Evolutionary conservation across 1,139 yeast genomes (phyloP), one percentile per base, ranked within the genome.

Genomic region (Meyerozyma sp.): DNA sequence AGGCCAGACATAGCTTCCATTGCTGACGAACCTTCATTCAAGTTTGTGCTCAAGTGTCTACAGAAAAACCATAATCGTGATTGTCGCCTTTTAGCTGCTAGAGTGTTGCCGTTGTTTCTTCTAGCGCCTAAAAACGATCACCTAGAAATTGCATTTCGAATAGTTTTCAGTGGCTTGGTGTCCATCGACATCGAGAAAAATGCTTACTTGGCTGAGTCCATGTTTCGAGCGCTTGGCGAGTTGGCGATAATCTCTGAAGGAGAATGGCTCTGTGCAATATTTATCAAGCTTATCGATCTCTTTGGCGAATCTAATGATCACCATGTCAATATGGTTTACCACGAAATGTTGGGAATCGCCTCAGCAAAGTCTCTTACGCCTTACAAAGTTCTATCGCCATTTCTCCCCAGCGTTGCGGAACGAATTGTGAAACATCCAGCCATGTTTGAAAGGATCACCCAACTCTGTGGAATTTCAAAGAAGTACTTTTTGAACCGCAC

Each of bases 361-460:
- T 59, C 63, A 16, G 62, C 70, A 2, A 69, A 71, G 46, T 58
- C 66, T 1, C 58, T 78, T 27, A 75, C 86, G 1, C 82, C 89
- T 0, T 82, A 83, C 66, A 87, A 85, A 55, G 62, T 93, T 14
- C 65, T 90, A 30, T 78, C 89, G 3, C 96, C 96, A 0, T 86
- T 81, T 50, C 73, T 93, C 56, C 87, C 94, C 1, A 76, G 85
- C 41, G 70, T 90, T n/a, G 77, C 93, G 35, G 77, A 82, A 42
- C 73, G 77, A 40, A 70, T 88, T 13, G 81, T 88, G 2, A 80
- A 80, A 48, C 79, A 77, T 42, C 79, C 82, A 0, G 65, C 70
- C n/a, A 66, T 86, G 44, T 70, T 87, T 32, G 69, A 69, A 20
- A 74, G 77, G 47, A 68, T 93, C 13, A 76, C 91, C 6, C 81